Evolutionary conservation across 1,284 basidiomycete species (phyloP).

Genomic region (Marasmius oreades): DNA sequence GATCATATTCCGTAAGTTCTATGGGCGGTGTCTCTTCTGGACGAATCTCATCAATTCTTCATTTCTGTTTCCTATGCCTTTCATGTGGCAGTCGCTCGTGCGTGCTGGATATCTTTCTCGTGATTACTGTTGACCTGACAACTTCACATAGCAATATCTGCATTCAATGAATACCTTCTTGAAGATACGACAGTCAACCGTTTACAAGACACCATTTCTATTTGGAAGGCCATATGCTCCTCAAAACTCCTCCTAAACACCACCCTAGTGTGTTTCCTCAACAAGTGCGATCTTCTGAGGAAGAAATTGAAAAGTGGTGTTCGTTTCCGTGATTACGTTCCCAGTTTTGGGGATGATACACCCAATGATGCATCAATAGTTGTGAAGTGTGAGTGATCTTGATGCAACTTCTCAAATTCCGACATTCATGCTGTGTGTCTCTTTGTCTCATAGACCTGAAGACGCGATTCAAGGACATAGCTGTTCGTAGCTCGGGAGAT

Average conservation of each 20-base stretch:
- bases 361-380: constrained; percentile 29
- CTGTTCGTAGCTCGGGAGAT: constrained; percentile 44
- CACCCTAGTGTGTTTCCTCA: constrained; percentile 61
- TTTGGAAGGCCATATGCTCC: constrained; percentile 57
- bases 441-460: constrained; percentile 9
- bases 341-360: constrained; percentile 29
- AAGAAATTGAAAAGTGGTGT: constrained; percentile 32
- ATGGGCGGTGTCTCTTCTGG: background rate
- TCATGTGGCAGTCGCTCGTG: constrained; percentile 30
- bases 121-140: background rate
- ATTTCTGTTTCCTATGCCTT: background rate
- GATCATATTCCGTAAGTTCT: constrained; percentile 52
- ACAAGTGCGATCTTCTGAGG: constrained; percentile 57
- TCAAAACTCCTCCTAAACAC: constrained; percentile 54
- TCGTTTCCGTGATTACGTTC: constrained; percentile 29
- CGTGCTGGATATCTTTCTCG: constrained; percentile 8
- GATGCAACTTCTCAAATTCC: too few species aligned
- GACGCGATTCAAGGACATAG: constrained; percentile 57
- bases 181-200: constrained; percentile 61
- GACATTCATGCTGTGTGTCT: too few species aligned
- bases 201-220: constrained; percentile 61
- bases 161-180: constrained; percentile 60
- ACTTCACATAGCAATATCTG: constrained; percentile 47
- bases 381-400: constrained; percentile 37
- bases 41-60: background rate